Percentiles rank a stretch among this genome's conserved stretches.
These are phyloP conservation scores for Symbiotaphrina buchneri DNA, from an alignment of 495 filamentous ascomycete species.

Conservation along the genomic window DNA sequence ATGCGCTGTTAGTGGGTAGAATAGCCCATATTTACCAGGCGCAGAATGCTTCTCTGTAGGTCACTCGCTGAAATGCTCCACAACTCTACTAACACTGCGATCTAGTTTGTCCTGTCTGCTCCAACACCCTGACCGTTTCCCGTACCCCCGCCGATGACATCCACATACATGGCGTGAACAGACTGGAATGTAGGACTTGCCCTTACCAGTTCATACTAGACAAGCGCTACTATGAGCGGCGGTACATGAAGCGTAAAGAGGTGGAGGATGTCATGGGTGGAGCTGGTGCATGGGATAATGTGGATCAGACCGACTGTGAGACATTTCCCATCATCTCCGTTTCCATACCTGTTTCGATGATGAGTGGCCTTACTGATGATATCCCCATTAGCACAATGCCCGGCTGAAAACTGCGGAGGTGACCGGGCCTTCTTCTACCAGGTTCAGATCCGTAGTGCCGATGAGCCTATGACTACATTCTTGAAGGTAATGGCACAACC, in stretches of 20 bases:
- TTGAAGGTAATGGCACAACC: slow-evolving; percentile 42
- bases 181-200: slow-evolving; percentile 84
- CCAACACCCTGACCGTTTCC: slow-evolving; percentile 62
- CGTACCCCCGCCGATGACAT: slow-evolving; percentile 24
- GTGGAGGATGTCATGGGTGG: slow-evolving; percentile 85
- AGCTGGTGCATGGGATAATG: slow-evolving; percentile 70
- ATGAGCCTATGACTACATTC: slow-evolving; percentile 96
- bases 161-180: slow-evolving; percentile 31
- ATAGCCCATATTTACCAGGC: too few relatives aligned
- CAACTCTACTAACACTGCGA: slow-evolving; percentile 1
- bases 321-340: too few relatives aligned
- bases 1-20: too few relatives aligned
- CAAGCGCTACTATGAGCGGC: slow-evolving; percentile 52
- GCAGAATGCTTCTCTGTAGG: slow-evolving; percentile 48
- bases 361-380: slow-evolving; percentile 1
- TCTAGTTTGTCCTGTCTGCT: slow-evolving; percentile 79
- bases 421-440: slow-evolving; percentile 78
- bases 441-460: slow-evolving; percentile 92
- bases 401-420: slow-evolving; percentile 49
- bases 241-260: slow-evolving; percentile 49
- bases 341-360: too few relatives aligned
- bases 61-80: slow-evolving; percentile 1
- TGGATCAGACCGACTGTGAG: slow-evolving; percentile 49
- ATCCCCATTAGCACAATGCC: slow-evolving; percentile 47
- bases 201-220: slow-evolving; percentile 67